These are phyloP conservation scores for Pseudozyma thailandica DNA, from an alignment of 1,284 basidiomycete species.

Conservation along the genomic window DNA sequence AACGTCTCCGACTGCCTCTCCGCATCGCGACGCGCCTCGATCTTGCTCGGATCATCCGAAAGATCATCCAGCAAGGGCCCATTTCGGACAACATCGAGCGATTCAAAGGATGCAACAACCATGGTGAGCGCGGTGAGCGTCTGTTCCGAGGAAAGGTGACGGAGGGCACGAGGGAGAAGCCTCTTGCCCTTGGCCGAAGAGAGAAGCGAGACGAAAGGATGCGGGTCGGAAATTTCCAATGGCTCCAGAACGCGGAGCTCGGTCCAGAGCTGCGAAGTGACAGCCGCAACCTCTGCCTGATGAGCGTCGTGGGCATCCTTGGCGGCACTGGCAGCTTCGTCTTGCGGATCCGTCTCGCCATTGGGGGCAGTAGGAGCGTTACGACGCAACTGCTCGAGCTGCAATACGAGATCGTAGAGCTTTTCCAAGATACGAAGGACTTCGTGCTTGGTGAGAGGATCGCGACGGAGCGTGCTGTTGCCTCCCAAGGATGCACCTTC, in stretches of 20 bases:
- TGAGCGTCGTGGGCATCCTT: constrained; percentile 34
- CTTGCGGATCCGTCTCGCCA: constrained; percentile 68
- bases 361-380: constrained; percentile 74
- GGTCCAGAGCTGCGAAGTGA: constrained; percentile 75
- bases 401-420: constrained; percentile 84
- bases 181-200: constrained; percentile 91
- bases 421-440: constrained; percentile 83
- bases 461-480: constrained; percentile 67
- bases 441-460: constrained; percentile 79
- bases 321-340: constrained; percentile 26
- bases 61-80: constrained; percentile 40
- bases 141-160: constrained; percentile 83
- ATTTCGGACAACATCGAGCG: constrained; percentile 75
- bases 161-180: constrained; percentile 85
- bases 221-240: constrained; percentile 92
- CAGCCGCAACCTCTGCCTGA: constrained; percentile 43
- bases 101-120: constrained; percentile 90
- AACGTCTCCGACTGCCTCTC: constrained; percentile 91
- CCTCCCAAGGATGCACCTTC: constrained; percentile 57
- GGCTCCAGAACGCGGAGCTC: constrained; percentile 87
- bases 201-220: constrained; percentile 94
- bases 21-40: constrained; percentile 72
- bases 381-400: constrained; percentile 85
- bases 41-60: constrained; percentile 22
- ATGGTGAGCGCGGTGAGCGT: constrained; percentile 89